phyloP scores from a whole-genome alignment of 2,329 filamentous ascomycete species.

The Colletotrichum tanaceti region DNA sequence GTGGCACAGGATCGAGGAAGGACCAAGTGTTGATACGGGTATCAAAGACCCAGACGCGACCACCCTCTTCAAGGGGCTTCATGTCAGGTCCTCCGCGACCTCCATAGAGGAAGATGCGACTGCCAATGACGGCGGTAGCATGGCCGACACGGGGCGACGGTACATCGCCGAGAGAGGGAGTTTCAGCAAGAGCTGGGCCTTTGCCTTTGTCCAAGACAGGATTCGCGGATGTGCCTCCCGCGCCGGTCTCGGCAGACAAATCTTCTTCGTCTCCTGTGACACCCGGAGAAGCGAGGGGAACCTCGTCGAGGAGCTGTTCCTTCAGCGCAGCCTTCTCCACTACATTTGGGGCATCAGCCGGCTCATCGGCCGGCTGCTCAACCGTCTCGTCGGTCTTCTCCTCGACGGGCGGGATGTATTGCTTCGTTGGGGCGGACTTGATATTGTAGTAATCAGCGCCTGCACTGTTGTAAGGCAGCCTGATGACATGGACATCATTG shows the following conservation, averaged over 20 bases:
- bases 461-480: conserved; percentile 68
- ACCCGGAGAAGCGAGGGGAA: conserved; percentile 52
- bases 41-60: conserved; percentile 81
- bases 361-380: conserved; percentile 1
- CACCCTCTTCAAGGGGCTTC: conserved; percentile 78
- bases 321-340: conserved; percentile 42
- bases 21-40: conserved; percentile 73
- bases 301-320: conserved; percentile 56
- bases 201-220: conserved; percentile 55
- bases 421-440: conserved; percentile 58
- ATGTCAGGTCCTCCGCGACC: conserved; percentile 78
- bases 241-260: neutral
- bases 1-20: conserved; percentile 67
- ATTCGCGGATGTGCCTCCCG: conserved; percentile 24
- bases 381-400: conserved; percentile 13
- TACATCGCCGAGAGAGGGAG: conserved; percentile 55
- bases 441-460: conserved; percentile 70
- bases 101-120: conserved; percentile 83
- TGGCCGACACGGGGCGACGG: conserved; percentile 79
- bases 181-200: conserved; percentile 42
- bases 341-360: conserved; percentile 41
- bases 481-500: conserved; percentile 76
- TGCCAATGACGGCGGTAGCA: conserved; percentile 74
- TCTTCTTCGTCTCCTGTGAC: conserved; percentile 43
- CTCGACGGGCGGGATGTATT: conserved; percentile 40